phyloP scores from a whole-genome alignment of 805 yeast species.

The Kodamaea lidongshanica region DNA sequence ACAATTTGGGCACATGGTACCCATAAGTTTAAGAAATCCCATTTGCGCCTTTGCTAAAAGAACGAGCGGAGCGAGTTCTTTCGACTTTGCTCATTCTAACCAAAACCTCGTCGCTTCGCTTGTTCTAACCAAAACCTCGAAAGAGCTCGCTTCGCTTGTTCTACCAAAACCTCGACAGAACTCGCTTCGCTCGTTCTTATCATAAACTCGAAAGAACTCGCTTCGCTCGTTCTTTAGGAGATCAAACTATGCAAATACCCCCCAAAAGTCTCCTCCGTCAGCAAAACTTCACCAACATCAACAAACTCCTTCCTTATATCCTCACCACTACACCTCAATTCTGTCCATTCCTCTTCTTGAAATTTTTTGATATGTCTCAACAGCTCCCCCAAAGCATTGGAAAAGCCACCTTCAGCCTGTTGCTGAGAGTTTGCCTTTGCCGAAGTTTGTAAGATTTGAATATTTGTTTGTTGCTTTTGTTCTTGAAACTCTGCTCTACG shows the following conservation, averaged over 20 bases:
- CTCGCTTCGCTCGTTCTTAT: too few relatives aligned
- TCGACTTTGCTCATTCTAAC: too few relatives aligned
- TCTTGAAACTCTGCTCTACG: conserved; percentile 36
- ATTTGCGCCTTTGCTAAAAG: too few relatives aligned
- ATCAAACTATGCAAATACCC: conserved; percentile 23
- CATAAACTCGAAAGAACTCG: too few relatives aligned
- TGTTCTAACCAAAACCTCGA: too few relatives aligned
- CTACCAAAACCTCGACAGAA: not conserved
- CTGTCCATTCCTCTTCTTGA: conserved; percentile 37
- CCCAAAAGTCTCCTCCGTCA: conserved; percentile 19
- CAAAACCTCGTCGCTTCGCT: too few relatives aligned
- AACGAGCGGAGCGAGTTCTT: too few relatives aligned
- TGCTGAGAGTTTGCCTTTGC: conserved; percentile 24
- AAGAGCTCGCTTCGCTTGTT: too few relatives aligned
- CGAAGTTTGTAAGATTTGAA: conserved; percentile 38
- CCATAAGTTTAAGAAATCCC: too few relatives aligned
- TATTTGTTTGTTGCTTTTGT: conserved; percentile 17
- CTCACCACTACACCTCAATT: conserved; percentile 24
- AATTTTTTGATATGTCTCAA: conserved; percentile 33
- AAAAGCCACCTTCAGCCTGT: conserved; percentile 22
- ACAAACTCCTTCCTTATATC: conserved; percentile 13
- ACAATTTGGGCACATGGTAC: too few relatives aligned
- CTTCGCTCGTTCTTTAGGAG: conserved; percentile 3
- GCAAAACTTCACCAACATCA: conserved; percentile 15
- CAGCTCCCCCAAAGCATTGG: conserved; percentile 32